Conservation (phyloP, 306 rosid genomes). For the Citrullus colocynthis region DNA sequence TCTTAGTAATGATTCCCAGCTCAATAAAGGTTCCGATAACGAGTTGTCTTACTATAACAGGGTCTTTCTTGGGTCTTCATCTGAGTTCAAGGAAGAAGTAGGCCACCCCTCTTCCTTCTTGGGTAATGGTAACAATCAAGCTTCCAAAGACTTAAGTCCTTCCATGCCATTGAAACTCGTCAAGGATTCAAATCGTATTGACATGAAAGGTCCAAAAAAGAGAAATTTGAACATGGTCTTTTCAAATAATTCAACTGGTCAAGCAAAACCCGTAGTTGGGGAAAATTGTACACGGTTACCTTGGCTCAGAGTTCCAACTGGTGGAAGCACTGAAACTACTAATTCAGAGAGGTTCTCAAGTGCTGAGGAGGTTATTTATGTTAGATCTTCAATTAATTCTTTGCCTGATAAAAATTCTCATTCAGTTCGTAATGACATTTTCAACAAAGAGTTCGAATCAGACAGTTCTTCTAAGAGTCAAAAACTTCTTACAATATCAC, state of each 20-base stretch:
- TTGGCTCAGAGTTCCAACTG: conserved; percentile 2
- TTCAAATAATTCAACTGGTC: not conserved
- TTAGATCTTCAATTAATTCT: not conserved
- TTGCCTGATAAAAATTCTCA: not conserved
- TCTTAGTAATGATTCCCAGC: not conserved
- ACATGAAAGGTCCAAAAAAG: not conserved
- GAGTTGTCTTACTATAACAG: not conserved
- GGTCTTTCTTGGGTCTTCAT: not conserved
- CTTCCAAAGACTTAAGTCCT: not conserved
- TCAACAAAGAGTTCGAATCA: not conserved
- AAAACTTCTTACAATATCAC: conserved; percentile 60
- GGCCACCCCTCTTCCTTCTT: not conserved
- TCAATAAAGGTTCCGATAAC: not conserved
- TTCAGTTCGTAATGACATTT: not conserved
- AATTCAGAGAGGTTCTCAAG: conserved; percentile 1
- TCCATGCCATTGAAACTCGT: not conserved
- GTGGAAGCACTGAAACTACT: not conserved
- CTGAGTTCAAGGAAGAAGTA: conserved; percentile 4
- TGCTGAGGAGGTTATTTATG: not conserved
- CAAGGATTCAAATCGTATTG: not conserved
- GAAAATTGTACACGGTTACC: conserved; percentile 2
- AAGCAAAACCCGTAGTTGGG: not conserved
- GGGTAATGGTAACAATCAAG: not conserved
- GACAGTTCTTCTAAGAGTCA: conserved; percentile 1
- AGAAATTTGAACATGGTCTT: not conserved